Conservation (phyloP, 148 eudicot species). For the Oxyria digyna region DNA sequence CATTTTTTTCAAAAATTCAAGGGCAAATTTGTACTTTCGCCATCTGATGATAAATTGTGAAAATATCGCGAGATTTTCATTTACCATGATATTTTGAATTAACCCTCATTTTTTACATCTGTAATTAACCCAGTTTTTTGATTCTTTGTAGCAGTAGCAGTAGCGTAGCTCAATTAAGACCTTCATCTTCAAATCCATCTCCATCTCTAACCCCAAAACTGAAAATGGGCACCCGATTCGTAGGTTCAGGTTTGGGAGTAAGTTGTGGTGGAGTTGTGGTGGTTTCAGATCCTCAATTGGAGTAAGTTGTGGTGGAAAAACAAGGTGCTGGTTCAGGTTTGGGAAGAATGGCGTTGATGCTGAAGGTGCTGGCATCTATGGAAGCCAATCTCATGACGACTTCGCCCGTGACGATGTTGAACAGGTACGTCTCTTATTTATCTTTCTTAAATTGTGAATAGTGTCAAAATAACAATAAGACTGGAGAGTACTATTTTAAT, state of each 20-base stretch:
- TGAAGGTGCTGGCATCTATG: conserved; percentile 81
- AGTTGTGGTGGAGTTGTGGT: too few relatives aligned
- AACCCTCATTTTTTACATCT: too few relatives aligned
- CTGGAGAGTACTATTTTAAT: too few relatives aligned
- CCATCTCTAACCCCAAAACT: background rate
- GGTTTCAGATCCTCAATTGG: conserved; percentile 15
- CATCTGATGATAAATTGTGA: too few relatives aligned
- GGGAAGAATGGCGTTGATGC: conserved; percentile 84
- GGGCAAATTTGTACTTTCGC: too few relatives aligned
- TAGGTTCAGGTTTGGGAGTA: conserved; percentile 20
- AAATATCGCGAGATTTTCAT: too few relatives aligned
- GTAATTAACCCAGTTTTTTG: too few relatives aligned
- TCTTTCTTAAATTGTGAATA: background rate
- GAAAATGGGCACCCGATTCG: conserved; percentile 17
- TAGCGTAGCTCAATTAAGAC: background rate
- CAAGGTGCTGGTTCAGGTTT: conserved; percentile 78
- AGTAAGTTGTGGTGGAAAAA: conserved; percentile 22
- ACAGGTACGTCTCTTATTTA: conserved; percentile 34
- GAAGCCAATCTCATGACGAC: conserved; percentile 80
- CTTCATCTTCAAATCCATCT: background rate
- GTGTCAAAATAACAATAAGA: too few relatives aligned
- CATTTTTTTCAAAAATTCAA: too few relatives aligned
- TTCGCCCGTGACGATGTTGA: conserved; percentile 90
- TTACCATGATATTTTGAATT: too few relatives aligned
- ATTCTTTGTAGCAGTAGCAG: conserved; percentile 9